These are phyloP conservation scores for Echeveria elegans DNA, from an alignment of 164 flowering plant species.

Conservation along the genomic window DNA sequence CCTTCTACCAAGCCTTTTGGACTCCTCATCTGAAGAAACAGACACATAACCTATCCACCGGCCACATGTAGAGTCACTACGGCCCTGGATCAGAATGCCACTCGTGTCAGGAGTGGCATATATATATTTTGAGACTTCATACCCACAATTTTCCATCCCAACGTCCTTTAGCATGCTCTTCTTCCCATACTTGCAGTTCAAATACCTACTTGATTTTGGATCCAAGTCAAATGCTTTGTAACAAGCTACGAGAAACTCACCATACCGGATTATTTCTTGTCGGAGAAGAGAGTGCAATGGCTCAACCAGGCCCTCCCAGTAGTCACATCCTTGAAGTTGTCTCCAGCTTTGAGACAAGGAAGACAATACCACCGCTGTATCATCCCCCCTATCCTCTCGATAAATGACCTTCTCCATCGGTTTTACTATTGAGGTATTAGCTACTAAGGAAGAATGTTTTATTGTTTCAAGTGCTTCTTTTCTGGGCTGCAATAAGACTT, in stretches of 20 bases:
- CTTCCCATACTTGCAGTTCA: conserved; percentile 66
- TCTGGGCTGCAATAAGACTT: background rate
- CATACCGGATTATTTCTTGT: conserved; percentile 58
- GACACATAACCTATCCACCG: conserved; percentile 85
- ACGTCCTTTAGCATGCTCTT: conserved; percentile 35
- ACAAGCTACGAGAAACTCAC: conserved; percentile 52
- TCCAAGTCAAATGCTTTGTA: conserved; percentile 73
- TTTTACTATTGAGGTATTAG: background rate
- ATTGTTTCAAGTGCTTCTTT: background rate
- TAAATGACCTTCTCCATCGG: background rate
- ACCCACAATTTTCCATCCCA: conserved; percentile 46
- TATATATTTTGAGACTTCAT: conserved; percentile 63
- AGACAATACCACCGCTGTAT: background rate
- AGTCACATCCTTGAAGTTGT: conserved; percentile 52
- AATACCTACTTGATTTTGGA: conserved; percentile 51
- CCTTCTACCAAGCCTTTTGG: conserved; percentile 47
- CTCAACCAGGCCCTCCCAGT: conserved; percentile 58
- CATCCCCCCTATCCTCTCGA: background rate
- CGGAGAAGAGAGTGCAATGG: conserved; percentile 65
- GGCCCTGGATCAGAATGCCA: conserved; percentile 36
- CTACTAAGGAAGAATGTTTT: background rate
- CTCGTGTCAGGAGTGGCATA: conserved; percentile 60
- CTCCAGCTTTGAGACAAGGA: conserved; percentile 39
- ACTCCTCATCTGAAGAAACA: conserved; percentile 39
- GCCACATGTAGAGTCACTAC: conserved; percentile 19